Evolutionary conservation across 75 land plant genomes (phyloP).

Genomic region (Sequoiadendron giganteum): DNA sequence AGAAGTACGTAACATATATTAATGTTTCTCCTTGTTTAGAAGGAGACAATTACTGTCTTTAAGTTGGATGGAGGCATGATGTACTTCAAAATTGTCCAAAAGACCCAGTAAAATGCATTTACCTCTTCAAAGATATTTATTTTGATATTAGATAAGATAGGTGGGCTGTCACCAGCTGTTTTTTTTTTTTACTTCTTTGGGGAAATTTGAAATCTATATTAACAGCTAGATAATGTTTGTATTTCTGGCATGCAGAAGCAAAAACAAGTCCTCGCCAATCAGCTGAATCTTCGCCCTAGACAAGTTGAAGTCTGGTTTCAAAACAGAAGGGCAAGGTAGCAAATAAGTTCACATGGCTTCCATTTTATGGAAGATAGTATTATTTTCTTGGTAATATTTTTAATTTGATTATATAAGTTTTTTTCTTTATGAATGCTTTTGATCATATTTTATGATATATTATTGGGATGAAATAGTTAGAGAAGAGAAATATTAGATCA

Average conservation of each 20-base stretch:
- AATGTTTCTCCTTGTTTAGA: no score
- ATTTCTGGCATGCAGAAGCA: conserved; percentile 23
- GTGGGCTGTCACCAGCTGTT: background rate
- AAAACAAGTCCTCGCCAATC: conserved; percentile 30
- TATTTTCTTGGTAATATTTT: no score
- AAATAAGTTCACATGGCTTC: background rate
- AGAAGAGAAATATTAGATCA: no score
- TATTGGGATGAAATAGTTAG: no score
- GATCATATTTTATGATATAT: no score
- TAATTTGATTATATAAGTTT: no score
- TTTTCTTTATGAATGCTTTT: no score
- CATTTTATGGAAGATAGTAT: no score
- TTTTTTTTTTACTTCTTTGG: background rate
- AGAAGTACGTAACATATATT: no score
- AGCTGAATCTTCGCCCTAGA: conserved; percentile 30
- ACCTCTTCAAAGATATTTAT: background rate
- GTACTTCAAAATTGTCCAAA: background rate
- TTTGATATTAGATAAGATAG: background rate
- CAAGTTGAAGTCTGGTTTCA: conserved; percentile 52
- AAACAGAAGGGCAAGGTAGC: conserved; percentile 42
- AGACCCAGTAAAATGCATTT: background rate
- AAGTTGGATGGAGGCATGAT: no score
- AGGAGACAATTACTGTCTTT: no score
- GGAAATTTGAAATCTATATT: background rate
- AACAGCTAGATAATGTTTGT: no score